Base-by-base conservation (phyloP, 2,329 filamentous ascomycete species). In the Xylaria sp. region DNA sequence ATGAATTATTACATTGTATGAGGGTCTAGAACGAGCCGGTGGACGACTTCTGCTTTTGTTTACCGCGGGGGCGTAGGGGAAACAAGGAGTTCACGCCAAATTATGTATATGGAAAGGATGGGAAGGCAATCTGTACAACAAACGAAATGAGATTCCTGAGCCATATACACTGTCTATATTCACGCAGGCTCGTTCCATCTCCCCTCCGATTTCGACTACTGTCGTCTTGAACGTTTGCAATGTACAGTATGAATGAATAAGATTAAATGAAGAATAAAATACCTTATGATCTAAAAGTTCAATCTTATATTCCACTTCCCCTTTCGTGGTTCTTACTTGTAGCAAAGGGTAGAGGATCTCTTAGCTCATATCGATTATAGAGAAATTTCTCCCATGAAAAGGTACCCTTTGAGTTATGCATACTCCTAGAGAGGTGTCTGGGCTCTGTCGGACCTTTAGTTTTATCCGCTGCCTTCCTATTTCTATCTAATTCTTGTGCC, bases 21-120 rank as follows among this genome's bases (percentile, higher is more conserved):
- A 69, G 73, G 65, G 68, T 70, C 56, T 63, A 65, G 72, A 74
- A 74, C 71, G 72, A 73, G 75, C 72, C 65, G 58, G 62, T 65
- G 69, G 69, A 66, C 69, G 68, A 55, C 62, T 70, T 72, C 61
- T 64, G 39, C 39, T 72, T 68, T 68, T 57, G 25, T 61, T 62
- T 41, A n/a, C 54, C 64, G 58, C n/a, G 48, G 66, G 64, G 68
- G 73, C 58, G 69, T 51, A 72, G 67, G 69, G 68, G 65, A 68
- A 70, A 71, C 69, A 63, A 65, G 66, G 74, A 74, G 70, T 75
- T 74, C 20, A 59, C 61, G 70, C 64, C 54, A 54, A 54, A 65
- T 23, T 55, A 23, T 76, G 71, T 70, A 75, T 75, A 74, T 70
- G 72, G 72, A 72, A 73, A 72, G 72, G 72, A 73, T 68, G 63